Evolutionary conservation across 176 grass and related monocot species (phyloP).

Genomic region (Guadua angustifolia): DNA sequence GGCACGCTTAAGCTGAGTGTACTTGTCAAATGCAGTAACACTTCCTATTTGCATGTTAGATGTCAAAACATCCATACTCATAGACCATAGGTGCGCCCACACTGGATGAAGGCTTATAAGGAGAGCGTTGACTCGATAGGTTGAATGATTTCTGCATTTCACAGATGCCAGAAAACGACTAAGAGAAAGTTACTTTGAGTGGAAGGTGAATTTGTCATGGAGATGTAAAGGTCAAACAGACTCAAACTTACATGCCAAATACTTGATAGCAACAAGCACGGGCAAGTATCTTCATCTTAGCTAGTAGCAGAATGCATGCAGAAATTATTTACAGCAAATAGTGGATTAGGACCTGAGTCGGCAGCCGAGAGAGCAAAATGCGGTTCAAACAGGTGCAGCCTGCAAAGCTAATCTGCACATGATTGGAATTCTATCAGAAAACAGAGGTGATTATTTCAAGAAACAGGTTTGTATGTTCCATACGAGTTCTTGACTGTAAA

Average conservation of each 20-base stretch:
- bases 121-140: conserved; percentile 5
- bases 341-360: neutral
- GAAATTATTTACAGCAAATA: neutral
- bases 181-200: conserved; percentile 24
- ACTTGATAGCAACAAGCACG: conserved; percentile 26
- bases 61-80: conserved; percentile 2
- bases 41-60: neutral
- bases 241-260: conserved; percentile 11
- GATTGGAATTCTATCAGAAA: neutral
- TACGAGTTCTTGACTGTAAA: neutral
- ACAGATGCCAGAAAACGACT: conserved; percentile 15
- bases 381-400: neutral
- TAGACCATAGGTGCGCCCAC: conserved; percentile 25
- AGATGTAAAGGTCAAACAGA: neutral
- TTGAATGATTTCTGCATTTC: conserved; percentile 22
- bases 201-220: conserved; percentile 29
- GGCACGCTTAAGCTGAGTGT: neutral
- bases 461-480: neutral
- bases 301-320: neutral
- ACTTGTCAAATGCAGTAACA: neutral
- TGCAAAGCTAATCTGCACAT: neutral
- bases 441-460: neutral
- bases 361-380: neutral
- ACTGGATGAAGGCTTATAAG: neutral
- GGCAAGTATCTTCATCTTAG: conserved; percentile 14